Base-by-base conservation (phyloP, 176 grass and related monocot species). In the Tillandsia fasciculata region DNA sequence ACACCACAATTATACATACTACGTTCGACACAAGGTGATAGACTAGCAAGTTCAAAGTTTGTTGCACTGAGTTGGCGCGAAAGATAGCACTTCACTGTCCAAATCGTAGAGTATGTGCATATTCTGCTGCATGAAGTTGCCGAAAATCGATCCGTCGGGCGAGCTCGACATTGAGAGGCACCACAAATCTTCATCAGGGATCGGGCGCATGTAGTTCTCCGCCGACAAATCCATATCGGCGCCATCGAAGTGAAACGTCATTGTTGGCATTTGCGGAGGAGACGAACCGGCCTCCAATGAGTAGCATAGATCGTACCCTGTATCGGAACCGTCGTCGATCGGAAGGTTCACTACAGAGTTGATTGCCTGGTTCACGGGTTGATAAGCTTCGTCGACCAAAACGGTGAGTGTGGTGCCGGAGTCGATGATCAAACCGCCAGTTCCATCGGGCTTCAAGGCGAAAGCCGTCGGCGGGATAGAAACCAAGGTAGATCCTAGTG, bases 41-140 rank as follows among this genome's bases (percentile, higher is more conserved):
- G 33, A 42, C 33, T 42, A 42, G 33, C 33, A 42, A 42, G 33
- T 5, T 77, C 73, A 82, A 49, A 79, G 79, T 50, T 59, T 72
- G 61, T 70, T 70, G 66, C 90, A 94, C 22, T 82, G 53, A 23
- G 72, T 80, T 0, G 77, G 81, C 51, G 65, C 61, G 69, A 94
- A 94, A 10, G 86, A 94, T 13, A 94, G 28, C 26, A 11, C 78
- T 69, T 76, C 78, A 10, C 68, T 77, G 1, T 11, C 72, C 0
- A 94, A 33, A 42, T 94, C 87, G 79, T 90, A 90, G 58, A 94
- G 90, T n/a, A 94, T 69, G 26, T 87, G 90, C 47, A 87, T 47
- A 61, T 90, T 87, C 76, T 90, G 87, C 65, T 87, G 87, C 76
- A 87, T 83, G 81, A 72, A 83, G 78, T 87, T 90, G 1, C 87